Base-by-base conservation (phyloP, 2,329 filamentous ascomycete species). In the Aspergillus unguis region DNA sequence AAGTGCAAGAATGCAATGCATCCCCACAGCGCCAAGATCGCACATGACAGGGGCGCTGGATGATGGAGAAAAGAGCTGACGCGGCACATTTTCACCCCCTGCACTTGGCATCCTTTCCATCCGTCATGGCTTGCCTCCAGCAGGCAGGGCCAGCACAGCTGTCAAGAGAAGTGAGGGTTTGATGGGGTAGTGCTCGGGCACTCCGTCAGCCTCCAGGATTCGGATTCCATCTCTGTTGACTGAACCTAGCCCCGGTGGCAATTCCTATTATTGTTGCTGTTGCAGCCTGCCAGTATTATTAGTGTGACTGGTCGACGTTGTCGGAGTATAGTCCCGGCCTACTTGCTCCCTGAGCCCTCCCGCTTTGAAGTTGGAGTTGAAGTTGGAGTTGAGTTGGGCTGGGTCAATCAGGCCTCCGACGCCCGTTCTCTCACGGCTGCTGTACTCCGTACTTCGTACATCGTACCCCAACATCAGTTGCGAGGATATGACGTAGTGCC, bases 51-150 rank as follows among this genome's bases (percentile, higher is more conserved):
- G 54, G 55, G 57, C 27, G 11, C 8, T 23, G 35, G 26, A 11
- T 3, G 52, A 61, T 61, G 59, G 59, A 53, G 59, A 57, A 56
- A 44, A 43, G 57, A 17, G 59, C 59, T 61, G 55, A 61, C 59
- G 59, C 59, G 59, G 59, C 59, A 57, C 57, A 54, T 54, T 54
- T 26, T 28, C 11, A 37, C 45, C 41, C 48, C 47, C 50, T 56
- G 53, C 53, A 49, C 54, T 58, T 58, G 56, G 56, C 56, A 50
- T 45, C 41, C 17, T 4, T 27, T 44, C 17, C 23, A 27, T 28
- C 9, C 25, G 17, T 17, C 17, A 17, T 17, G 17, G 17, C 17
- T 17, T 17, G 17, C 17, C 17, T 17, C 17, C 17, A 17, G 17
- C 17, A 17, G 17, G 17, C 17, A 17, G 17, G 17, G 17, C 17